Conservation (phyloP, 148 eudicot genomes). For the Oxyria digyna region DNA sequence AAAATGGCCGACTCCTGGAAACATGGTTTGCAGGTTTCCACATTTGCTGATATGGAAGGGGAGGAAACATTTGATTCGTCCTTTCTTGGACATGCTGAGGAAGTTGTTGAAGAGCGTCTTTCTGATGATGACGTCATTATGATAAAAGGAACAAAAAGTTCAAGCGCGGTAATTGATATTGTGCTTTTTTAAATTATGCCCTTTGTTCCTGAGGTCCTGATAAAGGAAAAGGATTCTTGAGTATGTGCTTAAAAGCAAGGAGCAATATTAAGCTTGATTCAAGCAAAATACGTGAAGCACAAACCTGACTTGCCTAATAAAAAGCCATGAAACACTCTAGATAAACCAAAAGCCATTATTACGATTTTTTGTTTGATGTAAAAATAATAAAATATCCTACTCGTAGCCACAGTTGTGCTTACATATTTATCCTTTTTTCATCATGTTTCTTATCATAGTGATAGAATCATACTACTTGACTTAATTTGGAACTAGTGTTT, state of each 20-base stretch:
- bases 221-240: not conserved
- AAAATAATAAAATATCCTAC: too few species aligned
- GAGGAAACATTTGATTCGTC: slow-evolving; percentile 98
- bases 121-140: slow-evolving; percentile 94
- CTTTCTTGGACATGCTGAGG: slow-evolving; percentile 83
- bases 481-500: not conserved
- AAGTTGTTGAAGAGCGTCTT: slow-evolving; percentile 95
- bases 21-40: slow-evolving; percentile 54
- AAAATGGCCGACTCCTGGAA: not conserved
- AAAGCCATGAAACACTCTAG: not conserved
- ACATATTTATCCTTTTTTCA: not conserved
- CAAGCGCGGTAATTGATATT: slow-evolving; percentile 73
- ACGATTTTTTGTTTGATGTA: not conserved
- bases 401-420: not conserved
- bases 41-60: slow-evolving; percentile 99
- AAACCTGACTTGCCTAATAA: not conserved
- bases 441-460: not conserved
- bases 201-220: not conserved
- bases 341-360: not conserved
- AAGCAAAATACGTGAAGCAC: not conserved
- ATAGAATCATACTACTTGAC: not conserved
- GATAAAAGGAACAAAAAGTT: slow-evolving; percentile 83
- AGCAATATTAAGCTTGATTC: not conserved
- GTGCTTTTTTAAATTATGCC: not conserved
- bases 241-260: not conserved